These are phyloP conservation scores for Ophiostoma australiae DNA, from an alignment of 2,329 filamentous ascomycete genomes.

Conservation along the genomic window DNA sequence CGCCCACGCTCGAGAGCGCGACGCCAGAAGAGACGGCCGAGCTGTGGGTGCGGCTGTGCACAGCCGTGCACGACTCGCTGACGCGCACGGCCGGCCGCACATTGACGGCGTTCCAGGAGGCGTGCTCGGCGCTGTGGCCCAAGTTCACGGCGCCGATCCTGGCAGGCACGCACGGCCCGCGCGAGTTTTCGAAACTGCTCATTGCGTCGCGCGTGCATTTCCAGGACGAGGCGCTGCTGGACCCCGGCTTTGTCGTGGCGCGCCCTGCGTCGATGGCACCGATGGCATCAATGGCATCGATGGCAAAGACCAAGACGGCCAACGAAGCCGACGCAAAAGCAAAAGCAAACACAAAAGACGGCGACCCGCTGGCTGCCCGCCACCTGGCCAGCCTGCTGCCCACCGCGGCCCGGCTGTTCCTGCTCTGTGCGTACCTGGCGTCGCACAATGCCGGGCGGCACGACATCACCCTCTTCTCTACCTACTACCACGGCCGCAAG, in stretches of 20 bases:
- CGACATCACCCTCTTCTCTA: slow-evolving; percentile 71
- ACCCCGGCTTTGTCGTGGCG: slow-evolving; percentile 54
- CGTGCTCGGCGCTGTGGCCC: slow-evolving; percentile 74
- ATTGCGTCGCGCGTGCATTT: slow-evolving; percentile 65
- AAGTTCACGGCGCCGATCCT: slow-evolving; percentile 75
- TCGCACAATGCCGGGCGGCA: slow-evolving; percentile 73
- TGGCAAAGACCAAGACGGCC: neutral
- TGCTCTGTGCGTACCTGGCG: slow-evolving; percentile 73
- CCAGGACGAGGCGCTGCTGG: slow-evolving; percentile 65
- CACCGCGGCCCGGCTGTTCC: slow-evolving; percentile 66
- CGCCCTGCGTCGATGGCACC: neutral
- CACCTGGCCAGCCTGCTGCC: slow-evolving; percentile 56
- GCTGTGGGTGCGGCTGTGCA: slow-evolving; percentile 75
- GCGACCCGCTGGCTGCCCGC: slow-evolving; percentile 14
- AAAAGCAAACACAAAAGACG: slow-evolving; percentile 34
- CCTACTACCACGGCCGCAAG: slow-evolving; percentile 53
- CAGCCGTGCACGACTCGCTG: slow-evolving; percentile 81
- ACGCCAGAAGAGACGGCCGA: slow-evolving; percentile 54
- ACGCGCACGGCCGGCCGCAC: slow-evolving; percentile 76
- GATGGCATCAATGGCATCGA: neutral
- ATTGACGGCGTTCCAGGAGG: slow-evolving; percentile 64
- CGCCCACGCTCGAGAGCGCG: slow-evolving; percentile 43
- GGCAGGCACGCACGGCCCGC: slow-evolving; percentile 65
- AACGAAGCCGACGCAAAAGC: neutral
- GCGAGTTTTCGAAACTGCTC: slow-evolving; percentile 80